Percentiles rank a stretch among this genome's conserved stretches.
Evolutionary conservation across 345 rosid genomes (phyloP).

Genomic region (Firmiana major): DNA sequence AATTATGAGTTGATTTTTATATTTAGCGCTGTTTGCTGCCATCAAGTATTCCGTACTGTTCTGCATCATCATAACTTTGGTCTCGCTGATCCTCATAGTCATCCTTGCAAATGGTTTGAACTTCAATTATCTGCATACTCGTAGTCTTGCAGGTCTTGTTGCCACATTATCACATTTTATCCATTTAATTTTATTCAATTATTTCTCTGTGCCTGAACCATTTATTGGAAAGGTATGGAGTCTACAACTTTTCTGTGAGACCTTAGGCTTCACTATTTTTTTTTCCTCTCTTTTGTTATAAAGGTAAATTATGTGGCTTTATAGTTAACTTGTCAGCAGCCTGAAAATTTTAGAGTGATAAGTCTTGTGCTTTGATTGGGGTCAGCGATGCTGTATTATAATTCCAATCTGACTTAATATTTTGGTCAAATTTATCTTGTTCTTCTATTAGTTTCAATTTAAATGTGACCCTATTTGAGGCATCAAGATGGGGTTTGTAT

Average conservation of each 20-base stretch:
- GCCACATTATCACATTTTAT: conserved; percentile 22
- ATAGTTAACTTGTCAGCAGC: not conserved
- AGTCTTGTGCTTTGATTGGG: conserved; percentile 9
- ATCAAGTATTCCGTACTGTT: not conserved
- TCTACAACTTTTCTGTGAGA: conserved; percentile 14
- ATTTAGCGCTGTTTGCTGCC: not conserved
- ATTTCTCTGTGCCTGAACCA: conserved; percentile 29
- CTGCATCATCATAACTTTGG: not conserved
- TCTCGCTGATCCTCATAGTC: not conserved
- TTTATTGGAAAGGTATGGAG: conserved; percentile 41
- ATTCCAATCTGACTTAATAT: not conserved
- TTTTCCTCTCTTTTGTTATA: not conserved
- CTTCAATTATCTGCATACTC: conserved; percentile 16
- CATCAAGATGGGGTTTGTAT: conserved; percentile 34
- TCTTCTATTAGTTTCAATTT: conserved; percentile 4
- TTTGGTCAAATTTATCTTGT: not conserved
- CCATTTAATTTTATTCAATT: conserved; percentile 13
- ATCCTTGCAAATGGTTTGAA: conserved; percentile 5
- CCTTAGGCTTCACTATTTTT: conserved; percentile 17
- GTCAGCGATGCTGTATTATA: conserved; percentile 12
- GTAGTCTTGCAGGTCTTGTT: conserved; percentile 34
- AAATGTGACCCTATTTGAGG: conserved; percentile 11
- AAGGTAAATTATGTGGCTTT: not conserved
- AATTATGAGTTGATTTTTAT: not conserved
- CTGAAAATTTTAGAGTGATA: conserved; percentile 16